Evolutionary conservation across 495 filamentous ascomycete species (phyloP).

Genomic region (Neurospora sp.): DNA sequence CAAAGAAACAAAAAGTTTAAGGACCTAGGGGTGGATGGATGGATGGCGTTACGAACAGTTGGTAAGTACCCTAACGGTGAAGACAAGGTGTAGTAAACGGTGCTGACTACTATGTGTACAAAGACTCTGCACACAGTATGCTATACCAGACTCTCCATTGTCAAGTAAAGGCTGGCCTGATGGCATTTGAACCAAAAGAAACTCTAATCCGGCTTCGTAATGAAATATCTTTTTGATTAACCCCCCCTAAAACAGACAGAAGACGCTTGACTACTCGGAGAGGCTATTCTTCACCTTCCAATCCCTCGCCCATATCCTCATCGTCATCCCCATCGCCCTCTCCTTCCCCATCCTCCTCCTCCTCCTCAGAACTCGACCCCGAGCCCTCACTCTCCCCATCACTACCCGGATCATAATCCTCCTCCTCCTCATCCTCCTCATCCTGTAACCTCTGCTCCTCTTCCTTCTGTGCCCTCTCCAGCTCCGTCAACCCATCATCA

Average conservation of each 20-base stretch:
- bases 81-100: background rate
- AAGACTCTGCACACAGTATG: background rate
- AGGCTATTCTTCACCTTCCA: slow-evolving; percentile 11
- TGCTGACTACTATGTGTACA: background rate
- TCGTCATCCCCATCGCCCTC: slow-evolving; percentile 38
- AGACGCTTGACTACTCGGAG: background rate
- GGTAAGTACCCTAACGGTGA: background rate
- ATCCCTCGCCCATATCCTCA: slow-evolving; percentile 32
- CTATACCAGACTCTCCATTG: background rate
- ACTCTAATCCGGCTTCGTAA: background rate
- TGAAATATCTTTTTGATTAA: background rate
- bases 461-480: slow-evolving; percentile 43
- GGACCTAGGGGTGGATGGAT: background rate
- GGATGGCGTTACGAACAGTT: background rate
- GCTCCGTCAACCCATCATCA: slow-evolving; percentile 55
- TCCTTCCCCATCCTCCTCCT: slow-evolving; percentile 40
- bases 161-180: background rate
- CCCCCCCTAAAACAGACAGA: background rate
- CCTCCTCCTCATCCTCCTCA: slow-evolving; percentile 76
- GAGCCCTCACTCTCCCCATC: slow-evolving; percentile 64
- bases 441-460: slow-evolving; percentile 45
- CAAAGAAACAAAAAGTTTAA: background rate
- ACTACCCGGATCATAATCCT: slow-evolving; percentile 79
- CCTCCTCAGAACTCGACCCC: slow-evolving; percentile 41
- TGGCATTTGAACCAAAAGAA: background rate